These are phyloP conservation scores for Russula foetens DNA, from an alignment of 768 basidiomycete genomes.

Conservation along the genomic window DNA sequence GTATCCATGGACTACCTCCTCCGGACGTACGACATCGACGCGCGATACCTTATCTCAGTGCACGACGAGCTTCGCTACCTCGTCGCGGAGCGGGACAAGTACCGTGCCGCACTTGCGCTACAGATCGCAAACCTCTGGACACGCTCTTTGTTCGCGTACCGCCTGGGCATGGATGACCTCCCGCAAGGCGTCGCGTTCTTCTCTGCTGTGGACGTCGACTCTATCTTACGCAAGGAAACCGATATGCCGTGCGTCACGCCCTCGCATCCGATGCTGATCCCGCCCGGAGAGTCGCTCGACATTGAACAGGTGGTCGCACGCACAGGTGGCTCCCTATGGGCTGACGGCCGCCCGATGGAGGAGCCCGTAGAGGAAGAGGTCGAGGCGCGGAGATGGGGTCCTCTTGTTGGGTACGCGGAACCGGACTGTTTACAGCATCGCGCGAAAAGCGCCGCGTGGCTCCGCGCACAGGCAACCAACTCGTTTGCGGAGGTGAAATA, in stretches of 20 bases:
- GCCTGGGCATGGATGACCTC: slow-evolving; percentile 91
- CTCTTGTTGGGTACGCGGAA: slow-evolving; percentile 40
- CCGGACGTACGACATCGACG: slow-evolving; percentile 70
- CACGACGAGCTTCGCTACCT: slow-evolving; percentile 97
- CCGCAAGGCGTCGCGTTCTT: slow-evolving; percentile 97
- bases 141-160: slow-evolving; percentile 80
- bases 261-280: slow-evolving; percentile 74
- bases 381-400: slow-evolving; percentile 24
- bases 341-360: slow-evolving; percentile 50
- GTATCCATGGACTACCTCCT: slow-evolving; percentile 90
- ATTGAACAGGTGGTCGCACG: slow-evolving; percentile 56
- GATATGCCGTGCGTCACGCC: slow-evolving; percentile 95
- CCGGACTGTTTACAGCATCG: slow-evolving; percentile 63
- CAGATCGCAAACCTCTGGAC: slow-evolving; percentile 98
- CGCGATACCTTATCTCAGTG: slow-evolving; percentile 92
- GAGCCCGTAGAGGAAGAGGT: slow-evolving; percentile 20
- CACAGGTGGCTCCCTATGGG: slow-evolving; percentile 59
- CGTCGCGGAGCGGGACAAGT: slow-evolving; percentile 79
- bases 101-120: slow-evolving; percentile 85
- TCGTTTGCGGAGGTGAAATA: slow-evolving; percentile 66
- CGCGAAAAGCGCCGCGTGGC: slow-evolving; percentile 52
- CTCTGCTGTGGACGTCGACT: slow-evolving; percentile 91
- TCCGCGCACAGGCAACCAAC: slow-evolving; percentile 68
- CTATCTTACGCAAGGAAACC: slow-evolving; percentile 88
- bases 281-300: slow-evolving; percentile 80